Percentiles rank a stretch among this genome's conserved stretches.
These are phyloP conservation scores for Saraca asoca DNA, from an alignment of 331 rosid genomes.

Conservation along the genomic window DNA sequence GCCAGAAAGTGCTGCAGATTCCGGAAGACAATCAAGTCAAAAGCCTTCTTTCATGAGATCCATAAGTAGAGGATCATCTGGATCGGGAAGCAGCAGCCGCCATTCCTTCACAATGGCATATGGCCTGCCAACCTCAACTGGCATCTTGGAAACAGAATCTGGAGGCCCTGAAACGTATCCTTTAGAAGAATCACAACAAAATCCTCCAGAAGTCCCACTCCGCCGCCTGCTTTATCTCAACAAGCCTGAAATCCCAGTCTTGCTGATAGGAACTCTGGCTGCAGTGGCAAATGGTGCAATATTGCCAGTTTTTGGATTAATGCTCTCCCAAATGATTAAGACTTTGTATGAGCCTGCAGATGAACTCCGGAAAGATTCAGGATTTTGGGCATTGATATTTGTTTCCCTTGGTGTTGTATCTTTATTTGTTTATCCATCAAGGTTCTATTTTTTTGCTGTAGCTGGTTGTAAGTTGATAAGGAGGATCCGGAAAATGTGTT, in stretches of 20 bases:
- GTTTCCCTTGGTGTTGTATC: conserved; percentile 48
- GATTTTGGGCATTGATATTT: conserved; percentile 61
- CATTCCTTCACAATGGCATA: conserved; percentile 48
- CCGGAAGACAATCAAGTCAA: conserved; percentile 48
- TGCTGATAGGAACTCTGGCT: conserved; percentile 54
- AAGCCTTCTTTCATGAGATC: conserved; percentile 40
- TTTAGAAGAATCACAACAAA: conserved; percentile 22
- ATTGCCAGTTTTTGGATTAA: conserved; percentile 53
- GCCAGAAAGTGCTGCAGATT: conserved; percentile 38
- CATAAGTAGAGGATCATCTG: conserved; percentile 58
- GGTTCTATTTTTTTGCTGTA: conserved; percentile 61
- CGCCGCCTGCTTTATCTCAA: conserved; percentile 65
- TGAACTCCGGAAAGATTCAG: conserved; percentile 55
- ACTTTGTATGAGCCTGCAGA: conserved; percentile 60
- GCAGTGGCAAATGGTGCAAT: conserved; percentile 57
- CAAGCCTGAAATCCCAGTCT: conserved; percentile 74
- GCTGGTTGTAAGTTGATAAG: conserved; percentile 66
- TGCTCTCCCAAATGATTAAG: conserved; percentile 47
- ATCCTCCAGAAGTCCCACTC: conserved; percentile 51
- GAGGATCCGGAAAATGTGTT: conserved; percentile 63
- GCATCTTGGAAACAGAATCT: conserved; percentile 25
- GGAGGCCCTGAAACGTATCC: conserved; percentile 29
- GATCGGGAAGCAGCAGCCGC: conserved; percentile 39
- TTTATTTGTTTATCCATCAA: conserved; percentile 42
- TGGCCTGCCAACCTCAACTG: conserved; percentile 35